Evolutionary conservation across 495 filamentous ascomycete genomes (phyloP).

Genomic region (Tuber borchii): DNA sequence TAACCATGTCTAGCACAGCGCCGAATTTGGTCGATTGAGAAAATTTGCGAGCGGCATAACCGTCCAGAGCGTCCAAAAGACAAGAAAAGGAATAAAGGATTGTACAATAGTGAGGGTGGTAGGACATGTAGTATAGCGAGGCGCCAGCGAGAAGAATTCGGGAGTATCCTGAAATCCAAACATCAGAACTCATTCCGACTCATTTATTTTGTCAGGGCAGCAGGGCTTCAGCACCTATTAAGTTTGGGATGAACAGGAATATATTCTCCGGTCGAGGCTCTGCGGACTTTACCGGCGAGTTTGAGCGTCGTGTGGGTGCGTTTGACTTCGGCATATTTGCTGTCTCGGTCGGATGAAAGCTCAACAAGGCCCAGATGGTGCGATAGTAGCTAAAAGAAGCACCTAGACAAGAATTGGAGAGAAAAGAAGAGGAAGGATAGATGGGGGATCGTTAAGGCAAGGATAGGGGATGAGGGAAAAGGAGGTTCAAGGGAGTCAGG

Average conservation of each 20-base stretch:
- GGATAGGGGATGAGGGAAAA: not conserved
- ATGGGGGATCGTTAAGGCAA: slow-evolving; percentile 3
- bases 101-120: slow-evolving; percentile 90
- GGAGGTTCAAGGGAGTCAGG: not conserved
- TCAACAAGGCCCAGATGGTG: not conserved
- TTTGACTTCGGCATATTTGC: slow-evolving; percentile 30
- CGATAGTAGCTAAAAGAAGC: not conserved
- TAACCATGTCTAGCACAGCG: slow-evolving; percentile 96
- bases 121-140: slow-evolving; percentile 96
- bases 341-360: not conserved
- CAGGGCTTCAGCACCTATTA: slow-evolving; percentile 63
- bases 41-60: slow-evolving; percentile 78
- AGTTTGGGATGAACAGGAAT: slow-evolving; percentile 88
- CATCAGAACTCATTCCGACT: not conserved
- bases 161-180: slow-evolving; percentile 60
- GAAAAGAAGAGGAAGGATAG: not conserved
- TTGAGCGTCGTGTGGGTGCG: slow-evolving; percentile 14
- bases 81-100: slow-evolving; percentile 87
- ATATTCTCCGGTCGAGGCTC: slow-evolving; percentile 62
- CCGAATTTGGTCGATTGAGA: slow-evolving; percentile 90
- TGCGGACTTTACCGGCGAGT: slow-evolving; percentile 27
- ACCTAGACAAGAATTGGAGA: slow-evolving; percentile 6
- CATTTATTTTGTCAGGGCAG: not conserved
- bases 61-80: slow-evolving; percentile 88
- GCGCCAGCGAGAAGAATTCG: slow-evolving; percentile 83